These are phyloP conservation scores for Grosmannia penicillata DNA, from an alignment of 2,329 filamentous ascomycete genomes.

Conservation along the genomic window DNA sequence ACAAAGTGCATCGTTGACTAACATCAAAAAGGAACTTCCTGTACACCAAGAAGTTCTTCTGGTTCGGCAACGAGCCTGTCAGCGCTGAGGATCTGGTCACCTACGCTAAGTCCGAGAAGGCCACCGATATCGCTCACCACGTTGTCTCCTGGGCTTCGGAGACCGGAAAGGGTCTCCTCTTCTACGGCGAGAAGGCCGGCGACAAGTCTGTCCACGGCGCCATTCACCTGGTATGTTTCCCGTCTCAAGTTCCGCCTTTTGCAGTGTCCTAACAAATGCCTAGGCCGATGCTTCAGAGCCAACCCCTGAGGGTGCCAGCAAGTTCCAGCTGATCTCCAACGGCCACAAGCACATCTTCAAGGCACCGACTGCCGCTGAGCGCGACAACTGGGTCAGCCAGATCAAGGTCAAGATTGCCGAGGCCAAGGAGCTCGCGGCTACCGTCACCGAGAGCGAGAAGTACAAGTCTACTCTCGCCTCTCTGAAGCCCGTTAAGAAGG, in stretches of 20 bases:
- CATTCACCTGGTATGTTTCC: constrained; percentile 60
- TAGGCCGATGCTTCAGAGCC: constrained; percentile 54
- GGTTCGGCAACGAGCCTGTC: constrained; percentile 57
- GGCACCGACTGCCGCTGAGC: constrained; percentile 57
- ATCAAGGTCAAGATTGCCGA: constrained; percentile 71
- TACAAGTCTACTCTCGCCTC: constrained; percentile 81
- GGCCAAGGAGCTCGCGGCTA: constrained; percentile 66
- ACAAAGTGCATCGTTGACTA: not conserved
- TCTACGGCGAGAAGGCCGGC: constrained; percentile 69
- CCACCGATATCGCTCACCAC: constrained; percentile 56
- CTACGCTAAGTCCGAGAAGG: constrained; percentile 85
- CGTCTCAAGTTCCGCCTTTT: not conserved
- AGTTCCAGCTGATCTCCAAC: constrained; percentile 75
- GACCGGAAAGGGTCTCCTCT: constrained; percentile 90
- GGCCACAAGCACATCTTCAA: constrained; percentile 93
- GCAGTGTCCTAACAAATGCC: not conserved
- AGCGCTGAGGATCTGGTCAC: constrained; percentile 57
- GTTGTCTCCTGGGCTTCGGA: constrained; percentile 79
- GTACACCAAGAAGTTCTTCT: constrained; percentile 89
- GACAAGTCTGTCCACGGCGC: constrained; percentile 76
- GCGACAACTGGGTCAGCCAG: constrained; percentile 82
- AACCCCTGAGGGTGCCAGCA: constrained; percentile 57
- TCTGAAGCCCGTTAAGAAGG: constrained; percentile 36
- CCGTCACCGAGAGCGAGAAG: constrained; percentile 61
- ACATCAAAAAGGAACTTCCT: constrained; percentile 54